Percentiles rank a stretch among this genome's conserved stretches.
Evolutionary conservation across 164 flowering plant species (phyloP).

Genomic region (Vitis labrusca): DNA sequence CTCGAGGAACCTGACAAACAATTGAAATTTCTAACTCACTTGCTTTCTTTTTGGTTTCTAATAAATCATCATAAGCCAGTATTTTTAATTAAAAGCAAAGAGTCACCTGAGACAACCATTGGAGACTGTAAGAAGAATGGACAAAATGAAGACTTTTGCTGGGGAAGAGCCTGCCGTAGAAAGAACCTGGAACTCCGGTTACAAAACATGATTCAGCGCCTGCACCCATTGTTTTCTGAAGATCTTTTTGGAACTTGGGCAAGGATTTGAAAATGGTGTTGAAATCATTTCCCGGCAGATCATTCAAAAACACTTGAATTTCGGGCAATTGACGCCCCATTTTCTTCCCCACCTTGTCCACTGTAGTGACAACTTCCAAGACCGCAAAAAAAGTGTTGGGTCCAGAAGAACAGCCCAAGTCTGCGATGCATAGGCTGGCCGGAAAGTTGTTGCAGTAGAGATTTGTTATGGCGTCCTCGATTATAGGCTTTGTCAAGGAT

Average conservation of each 20-base stretch:
- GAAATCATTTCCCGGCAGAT: slow-evolving; percentile 74
- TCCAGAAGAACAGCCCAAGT: slow-evolving; percentile 78
- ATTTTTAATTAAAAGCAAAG: neutral
- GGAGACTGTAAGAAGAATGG: slow-evolving; percentile 64
- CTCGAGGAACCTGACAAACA: too few species aligned
- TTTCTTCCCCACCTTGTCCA: slow-evolving; percentile 13
- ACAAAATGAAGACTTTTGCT: slow-evolving; percentile 48
- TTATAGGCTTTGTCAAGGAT: slow-evolving; percentile 33
- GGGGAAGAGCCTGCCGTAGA: slow-evolving; percentile 61
- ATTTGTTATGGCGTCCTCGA: slow-evolving; percentile 35
- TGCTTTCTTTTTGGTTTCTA: too few species aligned
- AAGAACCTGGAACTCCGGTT: slow-evolving; percentile 56
- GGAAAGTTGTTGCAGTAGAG: slow-evolving; percentile 22
- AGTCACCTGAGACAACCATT: slow-evolving; percentile 64
- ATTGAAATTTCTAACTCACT: too few species aligned
- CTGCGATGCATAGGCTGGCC: slow-evolving; percentile 41
- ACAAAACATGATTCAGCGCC: slow-evolving; percentile 36
- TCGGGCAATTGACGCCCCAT: slow-evolving; percentile 26
- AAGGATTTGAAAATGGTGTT: slow-evolving; percentile 49
- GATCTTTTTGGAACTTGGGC: slow-evolving; percentile 23
- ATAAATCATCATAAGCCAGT: too few species aligned
- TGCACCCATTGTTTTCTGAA: slow-evolving; percentile 22
- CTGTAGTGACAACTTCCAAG: slow-evolving; percentile 31
- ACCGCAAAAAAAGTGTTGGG: slow-evolving; percentile 52
- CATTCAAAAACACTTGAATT: slow-evolving; percentile 49